Evolutionary conservation across 805 yeast genomes (phyloP).

Genomic region (Saccharomycopsis sp.): DNA sequence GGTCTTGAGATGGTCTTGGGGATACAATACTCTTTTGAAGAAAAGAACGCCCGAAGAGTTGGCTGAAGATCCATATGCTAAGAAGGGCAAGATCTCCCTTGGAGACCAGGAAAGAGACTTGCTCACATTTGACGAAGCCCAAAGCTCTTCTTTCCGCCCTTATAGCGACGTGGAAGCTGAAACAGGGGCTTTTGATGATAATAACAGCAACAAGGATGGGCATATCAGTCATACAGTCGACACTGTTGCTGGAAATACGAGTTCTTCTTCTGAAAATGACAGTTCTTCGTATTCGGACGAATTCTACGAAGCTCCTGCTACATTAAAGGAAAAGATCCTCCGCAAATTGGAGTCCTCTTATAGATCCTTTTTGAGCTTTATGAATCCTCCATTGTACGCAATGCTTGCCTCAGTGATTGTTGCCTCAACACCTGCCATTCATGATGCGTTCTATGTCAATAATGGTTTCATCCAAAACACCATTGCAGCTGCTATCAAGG

Average conservation of each 20-base stretch:
- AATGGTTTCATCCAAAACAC: constrained; percentile 63
- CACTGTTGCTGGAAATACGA: background rate
- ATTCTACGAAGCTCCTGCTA: background rate
- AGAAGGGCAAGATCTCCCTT: background rate
- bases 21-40: constrained; percentile 62
- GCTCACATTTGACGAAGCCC: background rate
- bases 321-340: background rate
- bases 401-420: constrained; percentile 64
- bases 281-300: background rate
- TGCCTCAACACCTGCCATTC: constrained; percentile 57
- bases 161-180: constrained; percentile 2
- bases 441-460: constrained; percentile 48
- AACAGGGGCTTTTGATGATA: constrained; percentile 8
- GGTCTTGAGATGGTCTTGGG: constrained; percentile 83
- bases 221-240: background rate
- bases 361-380: constrained; percentile 33
- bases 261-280: background rate
- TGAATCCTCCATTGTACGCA: constrained; percentile 83
- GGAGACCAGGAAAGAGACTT: constrained; percentile 1
- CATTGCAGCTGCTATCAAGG: constrained; percentile 52
- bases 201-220: constrained; percentile 1
- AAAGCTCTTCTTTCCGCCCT: background rate
- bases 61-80: constrained; percentile 16
- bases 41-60: constrained; percentile 33
- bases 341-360: background rate